Evolutionary conservation across 805 yeast species (phyloP).

Genomic region (Myxozyma sirexii): DNA sequence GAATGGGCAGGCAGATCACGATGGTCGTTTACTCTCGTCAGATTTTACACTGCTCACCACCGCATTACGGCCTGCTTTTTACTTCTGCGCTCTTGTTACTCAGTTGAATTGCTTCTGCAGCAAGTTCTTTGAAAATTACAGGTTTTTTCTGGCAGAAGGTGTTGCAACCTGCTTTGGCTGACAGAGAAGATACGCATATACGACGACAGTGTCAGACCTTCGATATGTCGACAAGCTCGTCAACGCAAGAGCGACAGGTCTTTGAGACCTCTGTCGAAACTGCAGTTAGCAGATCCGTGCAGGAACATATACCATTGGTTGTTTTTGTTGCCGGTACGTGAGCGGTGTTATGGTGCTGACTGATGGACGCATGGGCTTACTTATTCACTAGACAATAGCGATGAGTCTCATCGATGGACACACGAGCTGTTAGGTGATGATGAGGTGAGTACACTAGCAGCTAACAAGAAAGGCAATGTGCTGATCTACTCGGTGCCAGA

Average conservation of each 20-base stretch:
- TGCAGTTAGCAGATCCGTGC: slow-evolving; percentile 30
- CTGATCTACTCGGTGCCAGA: not conserved
- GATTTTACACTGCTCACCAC: no score
- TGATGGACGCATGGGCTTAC: slow-evolving; percentile 1
- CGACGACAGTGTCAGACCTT: not conserved
- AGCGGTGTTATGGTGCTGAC: not conserved
- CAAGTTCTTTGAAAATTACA: no score
- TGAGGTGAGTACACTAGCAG: slow-evolving; percentile 9
- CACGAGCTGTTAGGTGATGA: slow-evolving; percentile 17
- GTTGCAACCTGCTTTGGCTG: not conserved
- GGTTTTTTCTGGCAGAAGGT: no score
- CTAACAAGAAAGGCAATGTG: not conserved
- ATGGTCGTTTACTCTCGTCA: no score
- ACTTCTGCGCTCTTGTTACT: no score
- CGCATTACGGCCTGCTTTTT: no score
- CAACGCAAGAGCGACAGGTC: slow-evolving; percentile 12
- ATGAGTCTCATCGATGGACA: slow-evolving; percentile 27
- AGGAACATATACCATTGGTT: slow-evolving; percentile 22
- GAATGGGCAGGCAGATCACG: not conserved
- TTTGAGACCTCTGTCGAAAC: slow-evolving; percentile 30
- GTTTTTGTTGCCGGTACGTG: slow-evolving; percentile 30
- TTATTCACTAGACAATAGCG: slow-evolving; percentile 19
- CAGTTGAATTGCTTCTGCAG: no score
- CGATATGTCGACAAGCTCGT: slow-evolving; percentile 6
- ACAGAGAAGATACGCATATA: not conserved